Conservation (phyloP, 768 basidiomycete genomes). For the Panaeolus papilionaceus region DNA sequence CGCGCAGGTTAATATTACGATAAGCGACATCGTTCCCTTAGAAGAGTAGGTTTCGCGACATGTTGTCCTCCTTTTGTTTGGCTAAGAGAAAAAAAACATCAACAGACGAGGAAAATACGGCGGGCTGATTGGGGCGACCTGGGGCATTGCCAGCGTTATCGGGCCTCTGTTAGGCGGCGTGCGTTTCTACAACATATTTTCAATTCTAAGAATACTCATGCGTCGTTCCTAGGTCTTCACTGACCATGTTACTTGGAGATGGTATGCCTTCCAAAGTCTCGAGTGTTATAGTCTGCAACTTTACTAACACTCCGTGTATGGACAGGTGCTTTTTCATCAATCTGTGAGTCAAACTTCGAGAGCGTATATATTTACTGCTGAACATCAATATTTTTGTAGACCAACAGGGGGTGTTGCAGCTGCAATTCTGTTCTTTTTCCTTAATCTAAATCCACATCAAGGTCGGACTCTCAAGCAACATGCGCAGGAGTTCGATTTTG, state of each 20-base stretch:
- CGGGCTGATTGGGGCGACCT: constrained; percentile 79
- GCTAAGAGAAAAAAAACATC: background rate
- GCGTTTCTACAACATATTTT: constrained; percentile 31
- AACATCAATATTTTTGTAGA: constrained; percentile 37
- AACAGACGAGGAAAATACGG: constrained; percentile 72
- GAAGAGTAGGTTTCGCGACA: constrained; percentile 58
- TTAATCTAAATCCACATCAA: constrained; percentile 76
- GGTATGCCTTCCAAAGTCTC: constrained; percentile 43
- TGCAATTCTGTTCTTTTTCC: constrained; percentile 66
- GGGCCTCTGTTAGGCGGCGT: constrained; percentile 88
- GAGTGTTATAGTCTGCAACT: constrained; percentile 7
- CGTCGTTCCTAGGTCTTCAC: constrained; percentile 56
- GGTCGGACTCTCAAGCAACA: constrained; percentile 62
- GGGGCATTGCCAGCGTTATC: constrained; percentile 74
- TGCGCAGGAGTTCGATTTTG: constrained; percentile 67
- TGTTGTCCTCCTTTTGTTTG: background rate
- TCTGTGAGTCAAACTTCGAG: constrained; percentile 45
- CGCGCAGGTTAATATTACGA: constrained; percentile 58
- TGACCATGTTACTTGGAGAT: constrained; percentile 79
- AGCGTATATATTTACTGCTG: background rate
- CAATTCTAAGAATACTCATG: background rate
- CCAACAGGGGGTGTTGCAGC: constrained; percentile 77
- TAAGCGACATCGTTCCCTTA: constrained; percentile 84
- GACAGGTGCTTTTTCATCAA: constrained; percentile 77
- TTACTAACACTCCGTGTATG: background rate